Base-by-base conservation (phyloP, 192 early-diverging fungal species). In the Umbelopsis sp. region DNA sequence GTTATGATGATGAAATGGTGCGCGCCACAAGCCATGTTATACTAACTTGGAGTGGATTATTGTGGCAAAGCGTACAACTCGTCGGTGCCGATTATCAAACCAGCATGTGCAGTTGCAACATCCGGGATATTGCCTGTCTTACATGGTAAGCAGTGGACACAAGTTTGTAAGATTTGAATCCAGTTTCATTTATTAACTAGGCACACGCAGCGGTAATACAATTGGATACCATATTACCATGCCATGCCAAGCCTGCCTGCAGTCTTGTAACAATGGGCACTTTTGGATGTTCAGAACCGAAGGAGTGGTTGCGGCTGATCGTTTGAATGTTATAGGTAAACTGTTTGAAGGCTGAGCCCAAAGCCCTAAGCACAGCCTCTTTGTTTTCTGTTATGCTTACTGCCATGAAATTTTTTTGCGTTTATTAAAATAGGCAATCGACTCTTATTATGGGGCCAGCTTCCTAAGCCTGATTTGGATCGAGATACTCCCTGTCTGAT, bases 201-300 rank as follows among this genome's bases (percentile, higher is more conserved):
- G 3, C 18, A 18, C 1, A 44, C 30, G 70, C 66, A 85, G 91
- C 55, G 92, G 92, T 21, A 93, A 92, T 66, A 84, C 86, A 20
- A 76, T 93, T 66, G 92, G 91, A 16, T 93, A 93, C 70, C 91
- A 93, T 72, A 91, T 93, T 35, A 92, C 91, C 1, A 87, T 90
- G 71, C 92, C 95, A 30, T 98, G 97, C 73, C 80, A 89, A 44
- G 81, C 85, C 13, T 98, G 97, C 71, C 82, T 98, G 47, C 91
- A 93, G 49, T 88, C 94, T 23, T 93, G 92, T 74, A 95, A 98
- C 82, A 98, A 98, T 75, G 97, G 97, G 0, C 95, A 98, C 74
- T 95, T 95, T 79, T 97, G 95, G 95, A 98, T 97, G 95, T 97
- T 97, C 76, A 86, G 91, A 46, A 90, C 88, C 0, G 89, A 94